These are phyloP conservation scores for Beta vulgaris DNA, from an alignment of 148 eudicot species.

Conservation along the genomic window DNA sequence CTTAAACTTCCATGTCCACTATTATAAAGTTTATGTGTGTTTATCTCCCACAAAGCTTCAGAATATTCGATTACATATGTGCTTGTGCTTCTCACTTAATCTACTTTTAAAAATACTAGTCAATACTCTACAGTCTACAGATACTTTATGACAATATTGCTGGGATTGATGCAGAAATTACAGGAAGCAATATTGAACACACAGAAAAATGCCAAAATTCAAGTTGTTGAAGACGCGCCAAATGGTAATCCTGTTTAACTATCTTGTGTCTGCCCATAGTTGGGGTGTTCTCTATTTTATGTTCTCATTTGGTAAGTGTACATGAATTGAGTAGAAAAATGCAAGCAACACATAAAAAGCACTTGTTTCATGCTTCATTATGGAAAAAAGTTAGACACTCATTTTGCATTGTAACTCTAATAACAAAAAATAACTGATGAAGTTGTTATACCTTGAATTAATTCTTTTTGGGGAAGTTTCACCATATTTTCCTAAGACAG, in stretches of 20 bases:
- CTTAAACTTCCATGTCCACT: background rate
- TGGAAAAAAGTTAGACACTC: background rate
- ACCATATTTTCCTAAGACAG: no score
- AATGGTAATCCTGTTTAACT: slow-evolving; percentile 42
- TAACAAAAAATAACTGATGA: background rate
- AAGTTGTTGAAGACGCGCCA: slow-evolving; percentile 66
- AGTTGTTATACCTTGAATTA: no score
- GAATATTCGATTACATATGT: no score
- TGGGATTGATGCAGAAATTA: slow-evolving; percentile 48
- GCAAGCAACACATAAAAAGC: background rate
- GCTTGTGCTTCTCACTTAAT: background rate
- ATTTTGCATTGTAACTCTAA: background rate
- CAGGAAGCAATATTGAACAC: slow-evolving; percentile 77
- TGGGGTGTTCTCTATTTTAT: background rate
- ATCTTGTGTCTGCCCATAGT: background rate
- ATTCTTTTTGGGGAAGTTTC: no score
- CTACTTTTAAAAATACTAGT: background rate
- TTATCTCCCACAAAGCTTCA: no score
- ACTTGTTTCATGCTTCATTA: background rate
- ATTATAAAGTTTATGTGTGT: no score
- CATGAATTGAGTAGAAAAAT: background rate
- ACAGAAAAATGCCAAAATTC: slow-evolving; percentile 79
- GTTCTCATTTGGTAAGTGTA: background rate
- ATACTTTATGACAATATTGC: slow-evolving; percentile 6
- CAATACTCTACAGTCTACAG: no score